Conservation (phyloP, 495 filamentous ascomycete genomes). For the Clavariopsis aquatica region DNA sequence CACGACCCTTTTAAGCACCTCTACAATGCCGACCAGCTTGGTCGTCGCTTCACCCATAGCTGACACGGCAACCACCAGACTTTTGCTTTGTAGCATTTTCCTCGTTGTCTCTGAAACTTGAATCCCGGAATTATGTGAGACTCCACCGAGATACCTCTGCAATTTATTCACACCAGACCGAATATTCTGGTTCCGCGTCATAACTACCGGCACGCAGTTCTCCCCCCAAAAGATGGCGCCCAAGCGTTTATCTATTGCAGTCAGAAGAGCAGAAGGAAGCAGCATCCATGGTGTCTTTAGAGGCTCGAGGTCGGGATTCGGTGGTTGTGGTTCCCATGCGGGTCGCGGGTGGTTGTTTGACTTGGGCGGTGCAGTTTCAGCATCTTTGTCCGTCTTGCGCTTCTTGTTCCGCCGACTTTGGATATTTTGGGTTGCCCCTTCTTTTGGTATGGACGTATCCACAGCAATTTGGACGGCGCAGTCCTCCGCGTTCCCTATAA, state of each 20-base stretch:
- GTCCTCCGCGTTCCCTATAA: not conserved
- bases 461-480: not conserved
- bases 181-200: constrained; percentile 20
- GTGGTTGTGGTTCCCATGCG: not conserved
- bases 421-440: too few relatives aligned
- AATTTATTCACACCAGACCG: constrained; percentile 9
- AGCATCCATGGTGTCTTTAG: constrained; percentile 14
- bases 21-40: constrained; percentile 5
- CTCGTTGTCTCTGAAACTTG: not conserved
- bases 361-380: not conserved
- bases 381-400: not conserved
- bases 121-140: not conserved
- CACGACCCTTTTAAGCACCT: constrained; percentile 19
- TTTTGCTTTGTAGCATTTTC: not conserved
- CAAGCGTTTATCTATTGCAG: not conserved
- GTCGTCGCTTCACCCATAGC: not conserved
- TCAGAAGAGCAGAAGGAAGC: constrained; percentile 1
- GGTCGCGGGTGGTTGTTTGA: not conserved
- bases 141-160: constrained; percentile 1
- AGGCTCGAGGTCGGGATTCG: not conserved
- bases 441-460: not conserved
- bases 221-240: not conserved
- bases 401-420: not conserved
- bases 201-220: not conserved
- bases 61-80: not conserved